Percentiles rank a stretch among this genome's conserved stretches.
Evolutionary conservation across 768 basidiomycete genomes (phyloP).

Genomic region (Mycena pura): DNA sequence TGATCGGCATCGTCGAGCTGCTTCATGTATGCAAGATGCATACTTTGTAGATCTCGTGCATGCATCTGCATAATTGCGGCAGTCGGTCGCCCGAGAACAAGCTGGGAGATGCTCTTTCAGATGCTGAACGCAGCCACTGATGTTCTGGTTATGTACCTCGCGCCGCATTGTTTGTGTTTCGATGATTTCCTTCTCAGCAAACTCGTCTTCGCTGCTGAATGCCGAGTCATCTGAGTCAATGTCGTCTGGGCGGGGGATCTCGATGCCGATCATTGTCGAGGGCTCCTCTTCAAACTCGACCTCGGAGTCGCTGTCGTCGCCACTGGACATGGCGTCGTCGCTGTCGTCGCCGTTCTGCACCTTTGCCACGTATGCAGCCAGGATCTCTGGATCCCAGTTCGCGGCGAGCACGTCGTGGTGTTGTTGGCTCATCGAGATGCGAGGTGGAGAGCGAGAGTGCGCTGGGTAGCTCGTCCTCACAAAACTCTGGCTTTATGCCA

Average conservation of each 20-base stretch:
- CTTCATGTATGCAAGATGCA: constrained; percentile 26
- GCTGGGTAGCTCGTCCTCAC: no score
- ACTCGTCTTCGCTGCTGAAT: constrained; percentile 30
- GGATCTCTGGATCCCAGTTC: constrained; percentile 25
- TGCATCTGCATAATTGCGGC: constrained; percentile 21
- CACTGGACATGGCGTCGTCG: constrained; percentile 27
- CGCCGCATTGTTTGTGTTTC: constrained; percentile 22
- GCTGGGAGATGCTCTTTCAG: constrained; percentile 10
- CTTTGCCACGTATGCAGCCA: constrained; percentile 21
- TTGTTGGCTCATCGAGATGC: constrained; percentile 5
- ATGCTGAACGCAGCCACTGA: background rate
- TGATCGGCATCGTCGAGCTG: constrained; percentile 27
- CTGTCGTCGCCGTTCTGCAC: constrained; percentile 14
- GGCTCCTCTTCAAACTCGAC: constrained; percentile 21
- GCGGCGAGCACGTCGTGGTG: constrained; percentile 20
- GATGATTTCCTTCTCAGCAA: constrained; percentile 11
- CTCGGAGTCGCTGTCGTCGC: constrained; percentile 23
- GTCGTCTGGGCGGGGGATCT: constrained; percentile 16
- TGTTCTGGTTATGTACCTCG: constrained; percentile 10
- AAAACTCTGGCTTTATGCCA: constrained; percentile 22
- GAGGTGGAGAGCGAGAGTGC: background rate
- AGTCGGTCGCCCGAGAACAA: constrained; percentile 23
- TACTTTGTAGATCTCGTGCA: background rate
- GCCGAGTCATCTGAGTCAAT: constrained; percentile 23
- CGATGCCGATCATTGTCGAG: constrained; percentile 18